These are phyloP conservation scores for Stentor coeruleus DNA, from an alignment of 73 alveolate species.

Conservation along the genomic window DNA sequence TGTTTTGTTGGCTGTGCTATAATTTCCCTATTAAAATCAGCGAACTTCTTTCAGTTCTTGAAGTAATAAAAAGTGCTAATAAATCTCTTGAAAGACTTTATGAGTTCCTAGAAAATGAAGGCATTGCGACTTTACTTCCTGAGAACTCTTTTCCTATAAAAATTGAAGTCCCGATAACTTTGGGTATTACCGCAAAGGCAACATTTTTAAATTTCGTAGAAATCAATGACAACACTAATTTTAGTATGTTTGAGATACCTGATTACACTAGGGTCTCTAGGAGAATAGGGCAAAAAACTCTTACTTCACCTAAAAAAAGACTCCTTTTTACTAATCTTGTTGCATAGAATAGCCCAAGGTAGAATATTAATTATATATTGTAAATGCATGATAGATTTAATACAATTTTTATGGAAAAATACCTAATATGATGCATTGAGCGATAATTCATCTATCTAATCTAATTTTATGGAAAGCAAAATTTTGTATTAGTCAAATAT, in stretches of 20 bases:
- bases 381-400: too few relatives aligned
- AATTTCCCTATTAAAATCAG: slow-evolving; percentile 66
- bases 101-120: slow-evolving; percentile 50
- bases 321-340: slow-evolving; percentile 37
- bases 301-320: slow-evolving; percentile 47
- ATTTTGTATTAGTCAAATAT: too few relatives aligned
- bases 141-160: slow-evolving; percentile 69
- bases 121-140: slow-evolving; percentile 44
- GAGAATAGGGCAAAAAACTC: slow-evolving; percentile 71
- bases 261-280: slow-evolving; percentile 39
- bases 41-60: slow-evolving; percentile 55
- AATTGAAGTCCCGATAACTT: slow-evolving; percentile 70
- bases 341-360: too few relatives aligned
- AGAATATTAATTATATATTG: too few relatives aligned
- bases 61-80: slow-evolving; percentile 38
- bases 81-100: slow-evolving; percentile 47
- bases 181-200: slow-evolving; percentile 64
- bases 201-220: slow-evolving; percentile 51
- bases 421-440: too few relatives aligned
- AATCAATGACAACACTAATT: slow-evolving; percentile 3
- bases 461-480: too few relatives aligned
- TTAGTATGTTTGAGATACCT: slow-evolving; percentile 60
- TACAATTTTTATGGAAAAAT: too few relatives aligned
- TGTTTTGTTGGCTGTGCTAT: slow-evolving; percentile 58
- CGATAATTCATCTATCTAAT: too few relatives aligned